Base-by-base conservation (phyloP, 192 early-diverging fungal genomes). In the Backusella sp. region DNA sequence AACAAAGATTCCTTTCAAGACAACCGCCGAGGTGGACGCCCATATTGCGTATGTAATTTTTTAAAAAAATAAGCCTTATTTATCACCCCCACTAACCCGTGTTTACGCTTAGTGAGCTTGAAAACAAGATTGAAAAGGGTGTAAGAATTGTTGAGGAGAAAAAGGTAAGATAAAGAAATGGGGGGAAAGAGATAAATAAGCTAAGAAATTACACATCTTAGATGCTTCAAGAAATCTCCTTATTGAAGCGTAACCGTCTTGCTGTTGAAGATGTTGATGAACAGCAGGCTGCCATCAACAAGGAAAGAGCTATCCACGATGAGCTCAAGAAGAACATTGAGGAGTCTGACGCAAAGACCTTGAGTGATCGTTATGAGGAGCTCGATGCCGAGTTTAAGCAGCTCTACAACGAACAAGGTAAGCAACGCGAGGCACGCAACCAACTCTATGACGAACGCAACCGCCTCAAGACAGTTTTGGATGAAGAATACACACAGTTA, bases 71-170 rank as follows among this genome's bases (percentile, higher is more conserved):
- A 3, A 32, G 2, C 65, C 84, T 12, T 23, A 23, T 59, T 9
- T 59, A 59, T 59, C n/a, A 59, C 8, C 5, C 2, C 23, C 11
- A 1, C 37, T 39, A 12, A 39, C 37, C 37, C 28, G 37, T 39
- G 8, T 26, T 59, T 59, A 2, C 26, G 46, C 11, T 67, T 52
- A 94, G 89, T 72, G 86, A 92, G 68, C 79, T 91, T 76, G 94
- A 97, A 81, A 87, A 84, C 74, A 87, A 93, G 81, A 89, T 96
- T 72, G 91, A 94, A 59, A 87, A 90, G 41, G 95, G 95, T 75
- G 79, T 94, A 49, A 90, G 92, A 76, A 82, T 98, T 74, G 87
- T 93, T 65, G 96, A 97, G 68, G 97, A 98, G 85, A 96, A 95
- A 82, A 89, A 89, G 77, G 77, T 74, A 79, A 70, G 1, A 32